Base-by-base conservation (phyloP, 352 stramenopile genomes). In the Globisporangium ultimum region DNA sequence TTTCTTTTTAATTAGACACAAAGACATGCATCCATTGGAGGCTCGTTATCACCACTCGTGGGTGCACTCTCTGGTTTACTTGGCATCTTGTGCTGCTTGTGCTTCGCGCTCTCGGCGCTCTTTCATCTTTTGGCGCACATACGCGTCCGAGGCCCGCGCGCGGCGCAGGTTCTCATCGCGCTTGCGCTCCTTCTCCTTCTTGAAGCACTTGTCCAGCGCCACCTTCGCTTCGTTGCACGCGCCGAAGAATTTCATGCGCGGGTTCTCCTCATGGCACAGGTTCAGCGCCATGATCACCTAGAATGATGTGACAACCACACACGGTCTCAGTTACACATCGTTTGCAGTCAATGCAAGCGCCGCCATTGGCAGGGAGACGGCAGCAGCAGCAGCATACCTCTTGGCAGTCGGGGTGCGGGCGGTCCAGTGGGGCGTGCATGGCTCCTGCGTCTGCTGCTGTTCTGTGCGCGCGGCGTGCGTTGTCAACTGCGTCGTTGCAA, bases 371-470 rank as follows among this genome's bases (percentile, higher is more conserved):
- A 20, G 28, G 9, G 14, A 58, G 46, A 38, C 41, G 40, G 38
- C 46, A 50, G 9, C 53, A 24, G 11, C 28, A 46, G 20, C 28
- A 2, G 52, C 78, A 53, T 71, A 94, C 84, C 58, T 79, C 60
- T 50, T 94, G 84, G 64, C 84, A 94, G 63, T 91, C 82, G 7
- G 84, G 82, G 48, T 94, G 84, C 32, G 84, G 79, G 42, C 83
- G 78, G 63, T 94, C 84, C 4, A 94, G 74, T 41, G 82, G 78
- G n/a, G 84, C 66, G 62, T 94, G 84, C 84, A 94, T 94, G 17
- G 24, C 63, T 53, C 52, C 51, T 51, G 18, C 13, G 17, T 57
- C 45, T 21, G 22, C 15, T 41, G 47, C 24, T 17, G 17, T 15
- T 24, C n/a, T 50, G 21, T 5, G 5, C 24, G 24, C 24, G 5